Base-by-base conservation (phyloP, 345 rosid species). In the Salix suchowensis region DNA sequence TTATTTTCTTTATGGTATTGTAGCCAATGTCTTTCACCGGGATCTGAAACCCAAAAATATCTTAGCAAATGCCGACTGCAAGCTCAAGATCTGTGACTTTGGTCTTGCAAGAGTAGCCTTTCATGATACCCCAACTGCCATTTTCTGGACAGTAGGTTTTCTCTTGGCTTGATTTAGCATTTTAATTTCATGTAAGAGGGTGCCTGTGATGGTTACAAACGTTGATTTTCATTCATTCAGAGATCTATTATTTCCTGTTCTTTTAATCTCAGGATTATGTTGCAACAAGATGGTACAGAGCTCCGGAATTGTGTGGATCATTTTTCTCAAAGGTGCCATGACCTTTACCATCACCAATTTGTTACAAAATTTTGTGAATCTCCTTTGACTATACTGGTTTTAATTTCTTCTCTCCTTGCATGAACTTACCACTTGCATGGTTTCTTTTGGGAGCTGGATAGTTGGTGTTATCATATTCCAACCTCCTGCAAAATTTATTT, bases 91-190 rank as follows among this genome's bases (percentile, higher is more conserved):
- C 48, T 94, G 98, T 86, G 98, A 94, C 86, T 94, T 94, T 86
- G 98, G 98, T n/a, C 97, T 94, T 3, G 98, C 97, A 50, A 87
- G 98, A 79, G 98, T 94, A 67, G 97, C 97, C 42, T 94, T 94
- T 77, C 91, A 88, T 82, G 98, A 94, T 82, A 90, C 95, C 50
- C 98, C 98, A 9, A 91, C 97, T 2, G 96, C 95, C 7, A 92
- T 94, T 83, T 94, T 94, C 79, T 94, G 97, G 97, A 94, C 98
- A 32, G 94, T 92, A 82, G 80, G 87, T 83, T 82, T 32, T 77
- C 67, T 76, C 5, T 62, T 28, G 55, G 18, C 37, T 37, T 11
- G 12, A 10, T 14, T 12, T 66, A 3, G 24, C 37, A 23, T 60
- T 40, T 19, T 32, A 46, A n/a, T 48, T 78, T 39, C 10, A 3